These are phyloP conservation scores for Fusarium goolgardi DNA, from an alignment of 2,329 filamentous ascomycete species.

Conservation along the genomic window DNA sequence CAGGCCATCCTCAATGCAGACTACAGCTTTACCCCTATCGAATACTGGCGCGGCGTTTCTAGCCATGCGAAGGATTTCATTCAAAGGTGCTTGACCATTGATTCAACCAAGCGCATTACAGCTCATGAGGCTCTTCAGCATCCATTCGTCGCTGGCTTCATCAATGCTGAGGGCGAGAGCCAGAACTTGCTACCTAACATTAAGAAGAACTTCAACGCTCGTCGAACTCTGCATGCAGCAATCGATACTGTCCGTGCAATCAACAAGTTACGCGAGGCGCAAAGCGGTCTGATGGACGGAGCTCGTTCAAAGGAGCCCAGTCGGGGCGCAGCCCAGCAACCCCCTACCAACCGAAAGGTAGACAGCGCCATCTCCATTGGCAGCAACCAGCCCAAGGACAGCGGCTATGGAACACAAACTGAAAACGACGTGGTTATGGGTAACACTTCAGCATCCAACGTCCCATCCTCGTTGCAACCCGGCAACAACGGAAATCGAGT, in stretches of 20 bases:
- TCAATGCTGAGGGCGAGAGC: constrained; percentile 60
- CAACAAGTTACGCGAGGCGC: constrained; percentile 75
- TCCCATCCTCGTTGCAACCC: constrained; percentile 66
- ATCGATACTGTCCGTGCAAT: constrained; percentile 78
- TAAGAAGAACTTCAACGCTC: constrained; percentile 80
- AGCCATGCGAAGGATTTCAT: constrained; percentile 91
- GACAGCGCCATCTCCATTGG: constrained; percentile 59
- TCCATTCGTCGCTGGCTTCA: constrained; percentile 70
- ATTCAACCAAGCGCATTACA: constrained; percentile 88
- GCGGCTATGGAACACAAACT: constrained; percentile 61
- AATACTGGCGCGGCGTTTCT: constrained; percentile 97
- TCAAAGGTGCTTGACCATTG: constrained; percentile 88
- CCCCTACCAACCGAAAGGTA: constrained; percentile 52
- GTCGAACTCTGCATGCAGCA: constrained; percentile 74
- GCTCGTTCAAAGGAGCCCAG: constrained; percentile 62
- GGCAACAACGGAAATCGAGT: constrained; percentile 67
- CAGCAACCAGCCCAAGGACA: constrained; percentile 55
- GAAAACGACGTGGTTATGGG: constrained; percentile 59
- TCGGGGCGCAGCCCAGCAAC: constrained; percentile 48
- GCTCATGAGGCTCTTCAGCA: constrained; percentile 81
- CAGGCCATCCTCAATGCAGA: constrained; percentile 97
- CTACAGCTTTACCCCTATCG: constrained; percentile 92
- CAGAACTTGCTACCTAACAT: constrained; percentile 75
- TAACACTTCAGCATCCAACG: constrained; percentile 52
- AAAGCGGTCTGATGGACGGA: constrained; percentile 72